Evolutionary conservation across 192 early-diverging fungal species (phyloP).

Genomic region (Coemansia sp.): DNA sequence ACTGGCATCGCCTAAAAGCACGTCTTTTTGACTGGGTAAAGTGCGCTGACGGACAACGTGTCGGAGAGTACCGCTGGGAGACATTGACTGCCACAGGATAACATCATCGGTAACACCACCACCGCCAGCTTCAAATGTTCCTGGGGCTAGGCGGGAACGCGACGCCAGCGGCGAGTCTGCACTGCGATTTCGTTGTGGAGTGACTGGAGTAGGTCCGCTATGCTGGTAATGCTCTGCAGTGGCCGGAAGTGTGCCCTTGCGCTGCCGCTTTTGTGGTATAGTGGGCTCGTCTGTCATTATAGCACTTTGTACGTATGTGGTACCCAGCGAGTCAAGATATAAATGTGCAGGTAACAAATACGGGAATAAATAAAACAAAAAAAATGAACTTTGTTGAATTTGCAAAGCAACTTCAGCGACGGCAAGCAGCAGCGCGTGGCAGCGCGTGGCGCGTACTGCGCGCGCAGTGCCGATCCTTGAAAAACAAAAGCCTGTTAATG

Average conservation of each 20-base stretch:
- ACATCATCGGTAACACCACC: constrained; percentile 12
- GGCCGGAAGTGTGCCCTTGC: constrained; percentile 6
- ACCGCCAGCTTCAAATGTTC: neutral
- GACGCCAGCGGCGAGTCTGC: constrained; percentile 24
- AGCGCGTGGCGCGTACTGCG: constrained; percentile 1
- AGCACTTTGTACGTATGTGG: neutral
- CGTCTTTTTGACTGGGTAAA: constrained; percentile 2
- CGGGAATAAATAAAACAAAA: neutral
- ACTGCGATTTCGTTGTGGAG: constrained; percentile 27
- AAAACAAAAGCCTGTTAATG: neutral
- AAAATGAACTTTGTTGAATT: neutral
- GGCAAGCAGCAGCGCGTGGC: neutral
- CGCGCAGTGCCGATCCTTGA: neutral
- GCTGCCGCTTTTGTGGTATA: constrained; percentile 26
- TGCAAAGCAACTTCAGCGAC: neutral
- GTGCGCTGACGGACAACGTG: constrained; percentile 36
- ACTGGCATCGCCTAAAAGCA: constrained; percentile 14
- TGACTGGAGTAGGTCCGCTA: constrained; percentile 1
- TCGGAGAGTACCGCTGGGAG: constrained; percentile 41
- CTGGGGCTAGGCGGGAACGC: constrained; percentile 3
- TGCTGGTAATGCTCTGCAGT: neutral
- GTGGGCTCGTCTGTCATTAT: constrained; percentile 1
- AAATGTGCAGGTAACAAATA: neutral
- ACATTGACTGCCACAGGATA: constrained; percentile 48
- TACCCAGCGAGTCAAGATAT: neutral